phyloP scores from a whole-genome alignment of 108 stramenopile species.

The Pseudonitzschia pungens region DNA sequence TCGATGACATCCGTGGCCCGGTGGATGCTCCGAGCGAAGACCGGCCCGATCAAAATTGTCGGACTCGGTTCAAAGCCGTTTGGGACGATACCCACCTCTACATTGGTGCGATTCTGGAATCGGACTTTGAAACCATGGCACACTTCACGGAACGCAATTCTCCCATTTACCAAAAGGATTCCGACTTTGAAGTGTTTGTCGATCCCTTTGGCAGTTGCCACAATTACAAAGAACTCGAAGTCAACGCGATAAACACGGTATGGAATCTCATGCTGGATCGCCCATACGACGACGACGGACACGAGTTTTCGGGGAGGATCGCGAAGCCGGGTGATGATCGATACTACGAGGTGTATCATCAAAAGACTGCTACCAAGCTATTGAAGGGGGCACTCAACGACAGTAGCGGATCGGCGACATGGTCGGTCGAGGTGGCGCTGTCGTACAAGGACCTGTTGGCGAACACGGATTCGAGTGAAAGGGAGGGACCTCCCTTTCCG shows the following conservation, averaged over 20 bases:
- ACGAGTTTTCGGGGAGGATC: slow-evolving; percentile 71
- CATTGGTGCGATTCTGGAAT: slow-evolving; percentile 55
- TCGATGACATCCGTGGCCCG: slow-evolving; percentile 74
- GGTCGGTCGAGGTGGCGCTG: slow-evolving; percentile 68
- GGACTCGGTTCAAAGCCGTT: slow-evolving; percentile 71
- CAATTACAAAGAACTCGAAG: slow-evolving; percentile 88
- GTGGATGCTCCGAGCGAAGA: slow-evolving; percentile 33
- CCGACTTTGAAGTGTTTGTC: slow-evolving; percentile 88
- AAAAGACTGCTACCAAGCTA: slow-evolving; percentile 44
- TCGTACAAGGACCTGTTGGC: slow-evolving; percentile 51
- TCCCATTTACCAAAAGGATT: slow-evolving; percentile 80
- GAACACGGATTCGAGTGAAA: not conserved
- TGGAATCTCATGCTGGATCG: slow-evolving; percentile 88
- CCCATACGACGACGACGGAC: slow-evolving; percentile 82
- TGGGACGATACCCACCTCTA: slow-evolving; percentile 84
- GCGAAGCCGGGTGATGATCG: slow-evolving; percentile 54
- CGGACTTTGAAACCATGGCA: slow-evolving; percentile 46
- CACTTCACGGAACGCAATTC: slow-evolving; percentile 68
- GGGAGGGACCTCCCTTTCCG: slow-evolving; percentile 8
- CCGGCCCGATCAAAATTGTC: slow-evolving; percentile 45
- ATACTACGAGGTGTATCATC: slow-evolving; percentile 58
- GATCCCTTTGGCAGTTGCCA: slow-evolving; percentile 70
- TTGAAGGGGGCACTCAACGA: slow-evolving; percentile 49
- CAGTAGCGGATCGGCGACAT: slow-evolving; percentile 29
- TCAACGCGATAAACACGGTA: slow-evolving; percentile 81